Evolutionary conservation across 768 basidiomycete species (phyloP), one percentile per base, ranked within the genome.

Genomic region (Boletus rubescentipes): DNA sequence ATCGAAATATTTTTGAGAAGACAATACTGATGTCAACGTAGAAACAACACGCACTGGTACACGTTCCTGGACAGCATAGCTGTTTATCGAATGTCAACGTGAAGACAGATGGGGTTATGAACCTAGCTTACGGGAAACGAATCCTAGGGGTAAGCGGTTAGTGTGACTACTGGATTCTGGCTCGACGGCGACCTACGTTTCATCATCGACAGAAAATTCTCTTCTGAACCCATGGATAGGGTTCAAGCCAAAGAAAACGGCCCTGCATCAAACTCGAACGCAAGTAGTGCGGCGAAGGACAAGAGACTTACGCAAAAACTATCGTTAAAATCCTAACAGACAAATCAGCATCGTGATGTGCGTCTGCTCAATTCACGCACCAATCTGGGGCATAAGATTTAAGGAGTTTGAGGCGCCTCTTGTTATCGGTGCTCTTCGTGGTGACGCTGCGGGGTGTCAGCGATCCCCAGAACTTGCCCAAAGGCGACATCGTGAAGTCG

Each of bases 321-420:
- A 91, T 77, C 8, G 87, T 89, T 20, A 91, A 64, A 38, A 82
- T 65, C 91, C 91, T 91, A 55, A 5, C 31, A 54, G 26, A 18
- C 0, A 18, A 14, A 15, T 65, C 38, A 49, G 32, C 36, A 41
- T 35, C 37, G n/a, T 26, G 29, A 23, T 16, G 47, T 36, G 29
- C 44, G 20, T 34, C 29, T 35, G 20, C 21, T 40, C n/a, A 20
- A 39, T 38, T 7, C 9, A 62, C 82, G 50, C 56, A 90, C 89
- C 90, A 92, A 62, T 92, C 90, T 0, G 87, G 86, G 21, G 81
- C 79, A 71, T 92, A 91, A 4, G 86, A 86, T 37, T 75, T 62
- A 20, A 89, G 55, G 10, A 89, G 68, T 53, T 75, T 72, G 54
- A 73, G 67, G 11, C 58, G 67, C 53, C 68, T 67, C 57, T 64